Evolutionary conservation across 2,329 filamentous ascomycete genomes (phyloP).

Genomic region (Aureobasidium vineae): DNA sequence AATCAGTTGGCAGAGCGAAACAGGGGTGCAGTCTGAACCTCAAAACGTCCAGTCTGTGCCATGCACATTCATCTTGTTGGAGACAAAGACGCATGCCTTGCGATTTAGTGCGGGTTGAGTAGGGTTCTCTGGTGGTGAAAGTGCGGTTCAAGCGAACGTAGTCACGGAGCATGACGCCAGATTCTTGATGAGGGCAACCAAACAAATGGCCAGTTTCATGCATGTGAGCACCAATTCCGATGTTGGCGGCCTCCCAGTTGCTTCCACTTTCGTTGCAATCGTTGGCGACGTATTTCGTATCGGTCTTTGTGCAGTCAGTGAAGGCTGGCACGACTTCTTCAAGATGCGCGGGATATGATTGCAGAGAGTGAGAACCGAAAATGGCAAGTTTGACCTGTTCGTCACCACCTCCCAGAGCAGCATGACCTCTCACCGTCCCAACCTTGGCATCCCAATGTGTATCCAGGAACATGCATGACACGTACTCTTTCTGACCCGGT

Average conservation of each 20-base stretch:
- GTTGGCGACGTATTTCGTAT: conserved; percentile 76
- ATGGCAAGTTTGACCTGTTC: conserved; percentile 80
- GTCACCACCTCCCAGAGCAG: conserved; percentile 72
- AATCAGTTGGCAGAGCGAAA: conserved; percentile 79
- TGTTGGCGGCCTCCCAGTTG: conserved; percentile 92
- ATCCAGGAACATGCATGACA: conserved; percentile 83
- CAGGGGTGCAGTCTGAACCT: conserved; percentile 88
- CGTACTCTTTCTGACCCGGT: conserved; percentile 80
- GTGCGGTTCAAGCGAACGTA: conserved; percentile 81
- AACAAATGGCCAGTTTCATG: conserved; percentile 90
- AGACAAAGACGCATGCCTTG: conserved; percentile 71
- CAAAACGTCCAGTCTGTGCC: conserved; percentile 86
- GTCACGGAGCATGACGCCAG: conserved; percentile 87
- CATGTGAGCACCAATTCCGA: conserved; percentile 88
- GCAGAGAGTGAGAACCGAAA: conserved; percentile 87
- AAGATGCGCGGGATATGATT: conserved; percentile 84
- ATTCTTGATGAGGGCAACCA: conserved; percentile 85
- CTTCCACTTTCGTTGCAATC: conserved; percentile 84
- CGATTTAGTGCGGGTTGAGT: conserved; percentile 80
- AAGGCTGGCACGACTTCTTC: conserved; percentile 91
- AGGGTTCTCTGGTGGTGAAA: conserved; percentile 78
- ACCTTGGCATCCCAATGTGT: conserved; percentile 76
- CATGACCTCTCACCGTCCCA: conserved; percentile 74
- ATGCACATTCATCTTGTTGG: conserved; percentile 78
- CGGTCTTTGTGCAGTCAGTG: conserved; percentile 84